Evolutionary conservation across 345 rosid species (phyloP), one percentile per base, ranked within the genome.

Genomic region (Linum trigynum): DNA sequence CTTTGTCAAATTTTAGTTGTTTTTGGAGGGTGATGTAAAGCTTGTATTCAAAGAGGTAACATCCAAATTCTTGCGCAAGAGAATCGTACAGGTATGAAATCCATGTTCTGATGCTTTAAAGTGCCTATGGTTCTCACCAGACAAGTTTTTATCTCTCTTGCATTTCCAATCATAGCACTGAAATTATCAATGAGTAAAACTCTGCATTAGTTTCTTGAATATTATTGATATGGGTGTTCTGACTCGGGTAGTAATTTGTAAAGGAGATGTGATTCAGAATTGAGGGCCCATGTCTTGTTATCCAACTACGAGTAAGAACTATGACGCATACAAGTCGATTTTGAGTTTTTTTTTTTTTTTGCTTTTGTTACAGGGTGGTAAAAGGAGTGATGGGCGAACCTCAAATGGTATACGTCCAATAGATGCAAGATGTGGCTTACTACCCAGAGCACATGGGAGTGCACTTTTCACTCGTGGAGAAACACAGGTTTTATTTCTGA

Each of bases 381-480:
- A 84, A 81, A 83, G 97, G 78, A 94, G 97, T 69, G 99, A 94
- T 83, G 99, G 99, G 69, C 84, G 99, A 75, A 73, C 78, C 38
- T 74, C 88, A 7, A 82, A 81, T 58, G 96, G 69, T 62, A 86
- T 90, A 77, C 96, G 99, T 57, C 91, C 96, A 53, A 90, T 94
- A 80, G 81, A 79, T 74, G 80, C 99, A 65, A 85, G 80, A 73
- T 90, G 97, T 77, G 91, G 99, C 62, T 68, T 94, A 67, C 96
- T 94, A 65, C 99, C 97, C 67, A 85, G 99, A 73, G 92, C 97
- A 36, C 99, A 94, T 70, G 97, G 99, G 67, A 94, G 99, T 78
- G 81, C 96, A 72, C 99, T 94, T 70, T 94, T 94, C 79, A 94
- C 99, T 36, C 99, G 97, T n/a, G 99, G 99, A 39, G 99, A 94